These are phyloP conservation scores for Trichosanthes cucumerina DNA, from an alignment of 306 rosid species.

Conservation along the genomic window DNA sequence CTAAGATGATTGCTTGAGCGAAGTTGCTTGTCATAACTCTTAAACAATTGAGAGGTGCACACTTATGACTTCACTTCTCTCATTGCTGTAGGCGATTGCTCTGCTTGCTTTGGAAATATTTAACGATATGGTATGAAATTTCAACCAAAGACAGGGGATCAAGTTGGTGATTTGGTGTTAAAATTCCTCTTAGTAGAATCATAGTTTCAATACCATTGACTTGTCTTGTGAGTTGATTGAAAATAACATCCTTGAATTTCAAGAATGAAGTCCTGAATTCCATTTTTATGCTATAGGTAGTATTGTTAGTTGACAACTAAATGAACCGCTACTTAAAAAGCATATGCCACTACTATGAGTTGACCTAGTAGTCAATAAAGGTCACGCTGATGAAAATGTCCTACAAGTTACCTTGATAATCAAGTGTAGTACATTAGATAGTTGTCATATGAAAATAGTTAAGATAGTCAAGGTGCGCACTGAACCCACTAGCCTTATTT, in stretches of 20 bases:
- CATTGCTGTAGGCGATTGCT: no score
- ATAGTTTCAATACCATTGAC: background rate
- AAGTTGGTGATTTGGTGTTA: background rate
- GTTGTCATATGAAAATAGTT: no score
- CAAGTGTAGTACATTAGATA: no score
- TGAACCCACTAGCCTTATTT: no score
- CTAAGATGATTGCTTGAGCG: background rate
- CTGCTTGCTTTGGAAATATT: background rate
- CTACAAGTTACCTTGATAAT: no score
- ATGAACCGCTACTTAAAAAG: background rate
- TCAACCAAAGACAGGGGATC: background rate
- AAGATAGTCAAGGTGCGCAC: no score
- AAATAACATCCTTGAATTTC: background rate
- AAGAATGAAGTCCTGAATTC: background rate
- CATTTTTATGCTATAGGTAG: background rate
- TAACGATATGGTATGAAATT: background rate
- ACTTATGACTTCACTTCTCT: background rate
- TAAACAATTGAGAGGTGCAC: no score
- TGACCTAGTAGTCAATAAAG: no score
- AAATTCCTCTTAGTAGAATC: background rate
- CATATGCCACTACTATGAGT: no score
- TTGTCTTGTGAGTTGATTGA: background rate
- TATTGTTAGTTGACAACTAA: background rate
- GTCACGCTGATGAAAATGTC: no score
- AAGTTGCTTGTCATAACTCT: no score